Evolutionary conservation across 176 grass and related monocot species (phyloP).

Genomic region (Bromus sterilis): DNA sequence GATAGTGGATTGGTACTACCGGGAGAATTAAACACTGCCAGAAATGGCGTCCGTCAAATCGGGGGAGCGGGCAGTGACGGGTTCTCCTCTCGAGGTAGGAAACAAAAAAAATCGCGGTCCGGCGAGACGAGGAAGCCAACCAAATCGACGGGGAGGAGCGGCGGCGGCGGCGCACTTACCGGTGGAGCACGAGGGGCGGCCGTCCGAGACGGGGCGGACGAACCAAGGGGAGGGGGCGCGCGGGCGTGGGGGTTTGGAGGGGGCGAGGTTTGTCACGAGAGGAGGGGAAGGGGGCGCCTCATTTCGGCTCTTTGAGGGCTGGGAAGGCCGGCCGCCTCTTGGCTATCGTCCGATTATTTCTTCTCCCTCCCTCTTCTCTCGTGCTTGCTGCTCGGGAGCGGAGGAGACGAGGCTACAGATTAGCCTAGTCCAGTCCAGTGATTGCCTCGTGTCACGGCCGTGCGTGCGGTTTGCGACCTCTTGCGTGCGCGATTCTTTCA

Average conservation of each 20-base stretch:
- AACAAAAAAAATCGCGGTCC: neutral
- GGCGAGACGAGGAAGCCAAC: neutral
- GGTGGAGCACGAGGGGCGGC: neutral
- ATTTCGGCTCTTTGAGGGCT: neutral
- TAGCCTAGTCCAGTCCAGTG: no score
- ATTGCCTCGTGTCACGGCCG: no score
- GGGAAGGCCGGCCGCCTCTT: neutral
- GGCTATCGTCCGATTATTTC: no score
- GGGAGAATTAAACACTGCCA: neutral
- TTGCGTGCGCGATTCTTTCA: no score
- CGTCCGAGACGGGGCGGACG: neutral
- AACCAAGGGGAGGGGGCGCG: neutral
- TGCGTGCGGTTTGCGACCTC: no score
- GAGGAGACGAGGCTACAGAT: no score
- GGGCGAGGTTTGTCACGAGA: neutral
- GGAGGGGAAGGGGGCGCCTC: neutral
- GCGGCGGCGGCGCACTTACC: neutral
- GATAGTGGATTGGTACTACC: accelerated
- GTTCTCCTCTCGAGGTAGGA: no score
- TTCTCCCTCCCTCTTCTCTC: no score
- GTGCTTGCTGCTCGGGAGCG: no score
- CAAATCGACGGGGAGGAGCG: neutral
- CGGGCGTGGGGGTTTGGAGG: neutral
- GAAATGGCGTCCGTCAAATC: neutral
- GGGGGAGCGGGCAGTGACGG: neutral